phyloP scores from a whole-genome alignment of 2,329 filamentous ascomycete species.

The Aspergillus sp. region DNA sequence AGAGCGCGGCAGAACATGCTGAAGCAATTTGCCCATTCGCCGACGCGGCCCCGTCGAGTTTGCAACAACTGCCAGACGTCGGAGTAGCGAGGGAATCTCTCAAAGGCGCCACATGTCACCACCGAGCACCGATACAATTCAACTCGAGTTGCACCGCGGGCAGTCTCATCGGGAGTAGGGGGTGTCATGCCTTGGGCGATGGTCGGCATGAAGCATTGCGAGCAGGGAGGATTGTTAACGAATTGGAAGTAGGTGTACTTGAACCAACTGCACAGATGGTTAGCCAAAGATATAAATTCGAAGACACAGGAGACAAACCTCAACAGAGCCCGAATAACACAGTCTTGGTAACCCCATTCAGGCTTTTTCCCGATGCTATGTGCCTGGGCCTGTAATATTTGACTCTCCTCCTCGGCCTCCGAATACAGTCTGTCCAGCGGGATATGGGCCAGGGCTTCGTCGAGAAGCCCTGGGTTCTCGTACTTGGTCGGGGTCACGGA shows the following conservation, averaged over 20 bases:
- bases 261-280: slow-evolving; percentile 62
- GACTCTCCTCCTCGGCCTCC: slow-evolving; percentile 86
- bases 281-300: too few species aligned
- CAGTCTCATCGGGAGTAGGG: slow-evolving; percentile 79
- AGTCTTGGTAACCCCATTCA: slow-evolving; percentile 97
- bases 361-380: slow-evolving; percentile 76
- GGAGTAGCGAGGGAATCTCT: slow-evolving; percentile 87
- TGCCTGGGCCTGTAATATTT: slow-evolving; percentile 78
- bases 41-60: slow-evolving; percentile 73
- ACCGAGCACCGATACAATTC: slow-evolving; percentile 85
- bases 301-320: slow-evolving; percentile 46
- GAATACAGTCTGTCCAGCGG: slow-evolving; percentile 85
- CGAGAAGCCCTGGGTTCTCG: slow-evolving; percentile 88
- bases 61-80: slow-evolving; percentile 90
- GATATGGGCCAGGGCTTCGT: slow-evolving; percentile 79
- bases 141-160: slow-evolving; percentile 75
- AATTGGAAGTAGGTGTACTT: slow-evolving; percentile 90
- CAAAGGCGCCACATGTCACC: slow-evolving; percentile 62
- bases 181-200: slow-evolving; percentile 73
- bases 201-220: slow-evolving; percentile 71
- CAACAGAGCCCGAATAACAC: slow-evolving; percentile 78
- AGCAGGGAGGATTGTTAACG: slow-evolving; percentile 90
- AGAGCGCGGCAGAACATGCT: slow-evolving; percentile 94
- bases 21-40: slow-evolving; percentile 98
- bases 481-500: slow-evolving; percentile 87